Evolutionary conservation across 768 basidiomycete species (phyloP).

Genomic region (Trametes sanguinea): DNA sequence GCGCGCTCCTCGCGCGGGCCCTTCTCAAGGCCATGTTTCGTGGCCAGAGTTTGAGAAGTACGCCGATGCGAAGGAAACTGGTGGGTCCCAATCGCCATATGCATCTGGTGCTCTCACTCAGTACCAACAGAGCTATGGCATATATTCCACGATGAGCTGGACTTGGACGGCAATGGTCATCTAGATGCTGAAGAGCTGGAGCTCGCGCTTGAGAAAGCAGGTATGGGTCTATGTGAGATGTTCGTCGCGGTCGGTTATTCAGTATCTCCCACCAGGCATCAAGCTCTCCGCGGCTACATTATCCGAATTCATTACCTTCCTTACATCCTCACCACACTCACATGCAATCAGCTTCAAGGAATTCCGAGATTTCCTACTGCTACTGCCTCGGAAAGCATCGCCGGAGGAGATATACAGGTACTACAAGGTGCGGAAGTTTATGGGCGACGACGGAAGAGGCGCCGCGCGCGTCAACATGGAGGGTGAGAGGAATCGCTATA

Average conservation of each 20-base stretch:
- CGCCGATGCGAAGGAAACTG: slow-evolving; percentile 78
- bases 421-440: slow-evolving; percentile 67
- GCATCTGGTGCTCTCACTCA: not conserved
- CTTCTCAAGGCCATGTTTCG: slow-evolving; percentile 47
- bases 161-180: slow-evolving; percentile 85
- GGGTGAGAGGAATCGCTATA: slow-evolving; percentile 50
- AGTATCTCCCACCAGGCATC: slow-evolving; percentile 54
- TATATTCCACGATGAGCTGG: slow-evolving; percentile 88
- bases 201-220: slow-evolving; percentile 68
- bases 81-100: slow-evolving; percentile 42
- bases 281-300: slow-evolving; percentile 67
- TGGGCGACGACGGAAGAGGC: slow-evolving; percentile 77
- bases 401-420: slow-evolving; percentile 85
- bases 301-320: slow-evolving; percentile 76
- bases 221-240: slow-evolving; percentile 40
- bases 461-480: slow-evolving; percentile 86
- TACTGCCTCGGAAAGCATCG: slow-evolving; percentile 80
- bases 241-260: not conserved
- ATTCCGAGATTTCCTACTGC: slow-evolving; percentile 87
- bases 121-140: slow-evolving; percentile 75
- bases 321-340: slow-evolving; percentile 72
- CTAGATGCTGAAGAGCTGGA: slow-evolving; percentile 67
- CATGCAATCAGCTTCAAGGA: slow-evolving; percentile 77
- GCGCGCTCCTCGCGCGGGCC: slow-evolving; percentile 40
- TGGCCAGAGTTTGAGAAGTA: slow-evolving; percentile 78